These are phyloP conservation scores for Pachyrhizus erosus DNA, from an alignment of 306 rosid genomes.

Conservation along the genomic window DNA sequence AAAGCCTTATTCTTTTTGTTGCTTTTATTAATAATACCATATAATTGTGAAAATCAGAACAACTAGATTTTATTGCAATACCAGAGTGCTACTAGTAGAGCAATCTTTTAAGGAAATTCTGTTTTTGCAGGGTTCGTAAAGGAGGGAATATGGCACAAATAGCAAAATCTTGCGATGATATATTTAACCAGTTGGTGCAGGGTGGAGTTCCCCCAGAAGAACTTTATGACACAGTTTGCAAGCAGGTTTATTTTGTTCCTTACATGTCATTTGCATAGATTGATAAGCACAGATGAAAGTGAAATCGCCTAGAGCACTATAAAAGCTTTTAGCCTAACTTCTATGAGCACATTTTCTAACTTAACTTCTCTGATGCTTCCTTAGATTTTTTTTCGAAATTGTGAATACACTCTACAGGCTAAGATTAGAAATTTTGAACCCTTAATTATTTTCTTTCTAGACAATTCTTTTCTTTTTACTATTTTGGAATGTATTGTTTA, in stretches of 20 bases:
- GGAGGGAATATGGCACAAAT: conserved; percentile 60
- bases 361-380: neutral
- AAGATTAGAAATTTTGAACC: conserved; percentile 3
- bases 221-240: conserved; percentile 84
- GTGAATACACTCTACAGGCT: neutral
- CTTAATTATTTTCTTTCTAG: neutral
- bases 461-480: neutral
- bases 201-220: conserved; percentile 77
- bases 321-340: neutral
- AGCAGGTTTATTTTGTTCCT: conserved; percentile 65
- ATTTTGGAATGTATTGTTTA: conserved; percentile 7
- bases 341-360: too few species aligned
- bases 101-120: conserved; percentile 22
- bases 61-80: neutral
- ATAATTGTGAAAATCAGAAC: conserved; percentile 19
- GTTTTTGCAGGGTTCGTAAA: conserved; percentile 76
- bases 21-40: conserved; percentile 17
- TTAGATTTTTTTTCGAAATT: neutral
- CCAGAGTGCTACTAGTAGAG: neutral
- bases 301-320: neutral
- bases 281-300: neutral
- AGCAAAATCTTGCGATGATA: conserved; percentile 88
- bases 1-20: conserved; percentile 23
- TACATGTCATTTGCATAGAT: conserved; percentile 16
- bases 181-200: conserved; percentile 79